Conservation (phyloP, 768 basidiomycete genomes). For the Cystofilobasidium macerans region DNA sequence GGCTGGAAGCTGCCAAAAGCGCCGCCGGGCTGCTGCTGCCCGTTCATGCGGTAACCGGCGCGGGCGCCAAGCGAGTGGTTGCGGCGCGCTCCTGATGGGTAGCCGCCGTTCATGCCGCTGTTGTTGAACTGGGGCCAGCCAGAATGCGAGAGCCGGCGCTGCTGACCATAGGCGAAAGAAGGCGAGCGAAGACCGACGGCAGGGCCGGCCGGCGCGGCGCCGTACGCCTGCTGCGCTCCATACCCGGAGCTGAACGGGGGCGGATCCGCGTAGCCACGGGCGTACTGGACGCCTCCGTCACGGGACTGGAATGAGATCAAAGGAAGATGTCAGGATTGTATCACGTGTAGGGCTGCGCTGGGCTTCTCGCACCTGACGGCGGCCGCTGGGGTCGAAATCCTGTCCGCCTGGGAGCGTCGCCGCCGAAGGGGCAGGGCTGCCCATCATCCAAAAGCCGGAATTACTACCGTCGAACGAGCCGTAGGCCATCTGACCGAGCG, state of each 20-base stretch:
- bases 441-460: not conserved
- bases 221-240: not conserved
- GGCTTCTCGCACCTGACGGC: constrained; percentile 1
- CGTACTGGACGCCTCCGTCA: not conserved
- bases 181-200: not conserved
- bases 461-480: constrained; percentile 1
- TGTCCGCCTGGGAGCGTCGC: not conserved
- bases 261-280: not conserved
- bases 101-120: not conserved
- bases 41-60: not conserved
- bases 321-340: not conserved
- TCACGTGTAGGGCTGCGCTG: no score
- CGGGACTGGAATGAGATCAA: not conserved
- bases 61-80: not conserved
- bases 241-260: not conserved
- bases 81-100: no score
- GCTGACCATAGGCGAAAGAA: not conserved
- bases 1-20: no score
- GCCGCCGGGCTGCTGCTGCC: not conserved
- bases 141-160: not conserved
- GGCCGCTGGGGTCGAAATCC: not conserved
- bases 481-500: constrained; percentile 1
- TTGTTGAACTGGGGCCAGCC: constrained; percentile 6
- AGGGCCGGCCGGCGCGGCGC: not conserved
- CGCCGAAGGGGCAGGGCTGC: not conserved